These are phyloP conservation scores for Ganoderma lucidum DNA, from an alignment of 1,284 basidiomycete species.

Conservation along the genomic window DNA sequence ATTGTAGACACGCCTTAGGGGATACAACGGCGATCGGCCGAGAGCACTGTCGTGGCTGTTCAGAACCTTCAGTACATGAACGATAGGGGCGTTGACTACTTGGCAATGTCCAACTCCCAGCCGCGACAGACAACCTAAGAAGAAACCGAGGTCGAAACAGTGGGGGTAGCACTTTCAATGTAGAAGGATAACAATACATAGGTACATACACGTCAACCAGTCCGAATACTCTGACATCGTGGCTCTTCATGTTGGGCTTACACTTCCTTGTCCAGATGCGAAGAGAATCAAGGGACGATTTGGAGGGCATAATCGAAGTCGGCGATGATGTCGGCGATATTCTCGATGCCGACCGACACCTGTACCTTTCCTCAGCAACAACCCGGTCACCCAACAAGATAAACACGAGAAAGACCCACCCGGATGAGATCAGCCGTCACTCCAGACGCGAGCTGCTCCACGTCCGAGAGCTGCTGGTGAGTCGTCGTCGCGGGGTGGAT, in stretches of 20 bases:
- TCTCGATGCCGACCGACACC: constrained; percentile 83
- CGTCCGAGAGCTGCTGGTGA: constrained; percentile 78
- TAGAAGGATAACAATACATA: not conserved
- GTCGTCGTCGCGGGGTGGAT: constrained; percentile 89
- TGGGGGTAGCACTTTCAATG: not conserved
- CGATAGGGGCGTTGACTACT: not conserved
- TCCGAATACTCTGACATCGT: not conserved
- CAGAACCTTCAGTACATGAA: too few species aligned
- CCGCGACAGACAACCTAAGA: not conserved
- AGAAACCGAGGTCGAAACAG: not conserved
- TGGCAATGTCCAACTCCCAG: not conserved
- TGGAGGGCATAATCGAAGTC: constrained; percentile 78
- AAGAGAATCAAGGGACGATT: constrained; percentile 30
- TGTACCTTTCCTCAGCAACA: constrained; percentile 33
- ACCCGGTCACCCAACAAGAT: not conserved
- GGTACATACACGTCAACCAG: not conserved
- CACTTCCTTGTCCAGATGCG: not conserved
- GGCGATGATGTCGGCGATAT: constrained; percentile 85
- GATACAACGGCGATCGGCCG: not conserved
- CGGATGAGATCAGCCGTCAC: constrained; percentile 86
- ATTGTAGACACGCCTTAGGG: not conserved
- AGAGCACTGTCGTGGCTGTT: not conserved
- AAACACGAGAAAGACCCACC: constrained; percentile 53
- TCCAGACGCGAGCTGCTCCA: constrained; percentile 75
- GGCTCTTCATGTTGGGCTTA: not conserved